Evolutionary conservation across 805 yeast genomes (phyloP), one percentile per base, ranked within the genome.

Genomic region (Schizosaccharomyces lindneri): DNA sequence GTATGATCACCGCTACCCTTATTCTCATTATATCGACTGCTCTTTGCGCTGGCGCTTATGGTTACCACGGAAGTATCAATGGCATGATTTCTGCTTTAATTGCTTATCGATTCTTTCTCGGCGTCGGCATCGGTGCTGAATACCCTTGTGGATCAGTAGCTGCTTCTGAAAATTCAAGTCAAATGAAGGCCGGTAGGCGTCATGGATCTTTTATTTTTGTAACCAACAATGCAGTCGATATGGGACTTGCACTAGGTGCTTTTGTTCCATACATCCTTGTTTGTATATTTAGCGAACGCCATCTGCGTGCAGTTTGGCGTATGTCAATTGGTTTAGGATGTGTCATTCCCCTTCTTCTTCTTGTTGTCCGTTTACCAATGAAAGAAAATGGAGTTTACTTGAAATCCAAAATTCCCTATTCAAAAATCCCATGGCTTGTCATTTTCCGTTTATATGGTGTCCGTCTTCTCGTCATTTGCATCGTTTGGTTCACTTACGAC

Each of bases 111-210:
- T 86, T 86, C 71, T 83, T 89, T 72, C 74, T 89, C 61, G 97
- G 97, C 73, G 75, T 87, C 65, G 94, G 89, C 67, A 19, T 90
- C 67, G 97, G 97, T 67, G 89, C 94, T 61, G 97, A 89, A 73
- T 89, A 89, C 70, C 95, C 96, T 59, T 84, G 94, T 15, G 89
- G 95, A 59, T 84, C 95, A 6, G 90, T 89, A 21, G 94, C 95
- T 46, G 87, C 94, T 66, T 88, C 96, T 36, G 97, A 89, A 72
- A 93, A 94, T 48, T 81, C 94, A 59, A 82, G 85, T 62, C 73
- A 80, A 64, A 74, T 88, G 66, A 85, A 89, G 19, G 76, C 81
- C 17, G 95, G 95, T 63, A 77, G 78, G 64, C 83, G 97, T 75
- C 87, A 89, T 74, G 78, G 96, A 70, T 88, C 84, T 76, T 88